These are phyloP conservation scores for Cymbopogon flexuosus DNA, from an alignment of 202 grass and related monocot species.

Conservation along the genomic window DNA sequence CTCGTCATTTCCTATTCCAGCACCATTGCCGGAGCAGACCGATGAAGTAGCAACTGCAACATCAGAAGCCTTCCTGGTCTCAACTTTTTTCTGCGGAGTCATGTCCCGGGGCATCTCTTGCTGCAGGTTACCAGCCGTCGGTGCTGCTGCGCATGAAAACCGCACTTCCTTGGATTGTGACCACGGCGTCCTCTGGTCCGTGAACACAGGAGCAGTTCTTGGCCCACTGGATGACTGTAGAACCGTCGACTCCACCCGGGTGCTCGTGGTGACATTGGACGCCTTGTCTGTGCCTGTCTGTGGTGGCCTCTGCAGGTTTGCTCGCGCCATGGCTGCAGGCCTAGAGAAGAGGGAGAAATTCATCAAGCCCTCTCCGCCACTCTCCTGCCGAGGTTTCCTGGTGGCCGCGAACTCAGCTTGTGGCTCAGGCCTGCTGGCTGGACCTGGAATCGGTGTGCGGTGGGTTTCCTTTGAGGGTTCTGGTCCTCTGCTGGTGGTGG, in stretches of 20 bases:
- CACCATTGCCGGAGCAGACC: constrained; percentile 56
- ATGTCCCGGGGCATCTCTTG: constrained; percentile 25
- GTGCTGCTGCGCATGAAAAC: constrained; percentile 26
- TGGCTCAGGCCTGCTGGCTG: constrained; percentile 16
- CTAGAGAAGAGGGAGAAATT: constrained; percentile 75
- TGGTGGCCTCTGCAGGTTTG: constrained; percentile 49
- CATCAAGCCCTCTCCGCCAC: constrained; percentile 35
- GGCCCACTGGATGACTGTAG: constrained; percentile 19
- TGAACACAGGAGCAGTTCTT: background rate
- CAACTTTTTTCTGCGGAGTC: constrained; percentile 18
- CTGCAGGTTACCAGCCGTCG: constrained; percentile 1
- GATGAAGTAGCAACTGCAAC: constrained; percentile 28
- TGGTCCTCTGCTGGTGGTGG: constrained; percentile 19
- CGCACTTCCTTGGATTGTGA: constrained; percentile 19
- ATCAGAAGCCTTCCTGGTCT: constrained; percentile 28
- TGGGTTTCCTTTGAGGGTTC: constrained; percentile 27
- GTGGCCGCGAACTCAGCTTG: constrained; percentile 9
- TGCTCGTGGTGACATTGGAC: constrained; percentile 31
- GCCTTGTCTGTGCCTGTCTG: constrained; percentile 51
- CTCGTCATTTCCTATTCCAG: constrained; percentile 41
- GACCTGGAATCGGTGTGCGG: constrained; percentile 9
- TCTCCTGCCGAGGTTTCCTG: constrained; percentile 34
- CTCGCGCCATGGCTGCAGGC: constrained; percentile 41
- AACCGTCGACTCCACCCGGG: constrained; percentile 31
- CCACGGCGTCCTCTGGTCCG: constrained; percentile 26